Evolutionary conservation across 352 stramenopile species (phyloP), one percentile per base, ranked within the genome.

Genomic region (Phytophthora foliorum): DNA sequence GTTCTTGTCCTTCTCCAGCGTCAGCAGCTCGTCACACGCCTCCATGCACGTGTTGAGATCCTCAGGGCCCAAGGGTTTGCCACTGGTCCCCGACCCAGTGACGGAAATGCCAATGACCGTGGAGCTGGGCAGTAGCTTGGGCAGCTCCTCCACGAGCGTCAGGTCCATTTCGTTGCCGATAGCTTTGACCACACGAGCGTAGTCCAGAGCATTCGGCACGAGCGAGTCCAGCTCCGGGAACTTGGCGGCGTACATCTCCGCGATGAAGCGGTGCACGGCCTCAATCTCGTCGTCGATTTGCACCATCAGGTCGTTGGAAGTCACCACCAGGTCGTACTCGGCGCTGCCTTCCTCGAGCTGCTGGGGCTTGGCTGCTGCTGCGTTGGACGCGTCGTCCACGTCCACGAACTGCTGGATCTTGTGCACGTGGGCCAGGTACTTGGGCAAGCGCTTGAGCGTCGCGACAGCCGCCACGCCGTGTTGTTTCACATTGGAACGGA

Each of bases 191-290:
- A 98, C 95, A 38, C 87, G 88, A 32, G 92, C 92, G 67, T 98
- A 99, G 72, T 98, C 94, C 22, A 98, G 67, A 9, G 86, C 81
- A 46, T 97, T 96, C 7, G 94, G 88, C 22, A 99, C 81, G 13
- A 99, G 77, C 41, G 97, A 94, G 72, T 98, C 94, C 21, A 99
- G 81, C 65, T 99, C 96, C 0, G 96, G 94, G 72, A 99, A 99
- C 74, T 98, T 98, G 19, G 82, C 81, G 39, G 86, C 74, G 77
- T 99, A 99, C 8, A 97, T 66, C 42, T 98, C 93, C 4, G 89
- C 80, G 38, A 98, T 86, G 63, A 97, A 98, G 22, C 89, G 85
- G 69, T 99, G 94, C 34, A 98, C 88, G 5, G 81, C 82, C 19
- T 80, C 76, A 50, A 99, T 95, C 70, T 99, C 94, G 69, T 98